phyloP scores from a whole-genome alignment of 176 grass and related monocot species.

The Themeda triandra region DNA sequence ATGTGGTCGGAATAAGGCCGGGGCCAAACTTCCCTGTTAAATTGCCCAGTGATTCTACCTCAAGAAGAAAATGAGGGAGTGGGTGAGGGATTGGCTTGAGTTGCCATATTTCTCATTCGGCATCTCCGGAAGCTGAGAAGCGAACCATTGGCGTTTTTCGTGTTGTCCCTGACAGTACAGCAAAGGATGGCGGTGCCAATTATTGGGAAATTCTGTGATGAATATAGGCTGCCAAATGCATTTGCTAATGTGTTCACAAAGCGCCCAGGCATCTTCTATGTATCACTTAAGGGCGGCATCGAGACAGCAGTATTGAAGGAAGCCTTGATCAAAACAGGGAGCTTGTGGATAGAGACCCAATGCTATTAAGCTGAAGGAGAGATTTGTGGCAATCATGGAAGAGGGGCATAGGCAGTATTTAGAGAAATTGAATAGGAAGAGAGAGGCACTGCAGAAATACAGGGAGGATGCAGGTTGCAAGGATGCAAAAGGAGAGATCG shows the following conservation, averaged over 20 bases:
- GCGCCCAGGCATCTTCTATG: constrained; percentile 83
- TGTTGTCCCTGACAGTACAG: constrained; percentile 65
- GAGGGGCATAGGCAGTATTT: constrained; percentile 69
- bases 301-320: constrained; percentile 81
- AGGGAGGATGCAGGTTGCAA: constrained; percentile 22
- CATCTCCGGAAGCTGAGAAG: constrained; percentile 72
- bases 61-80: constrained; percentile 86
- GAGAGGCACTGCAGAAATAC: constrained; percentile 45
- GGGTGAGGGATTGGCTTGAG: constrained; percentile 92
- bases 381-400: constrained; percentile 67
- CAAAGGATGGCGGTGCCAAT: constrained; percentile 59
- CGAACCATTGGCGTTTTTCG: constrained; percentile 63
- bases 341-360: constrained; percentile 72
- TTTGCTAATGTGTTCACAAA: constrained; percentile 70
- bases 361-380: constrained; percentile 77
- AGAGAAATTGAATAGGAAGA: constrained; percentile 53
- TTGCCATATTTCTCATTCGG: constrained; percentile 65
- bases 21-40: constrained; percentile 69
- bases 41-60: constrained; percentile 72
- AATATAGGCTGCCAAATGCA: constrained; percentile 68
- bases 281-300: constrained; percentile 87
- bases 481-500: neutral
- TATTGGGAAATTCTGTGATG: constrained; percentile 75
- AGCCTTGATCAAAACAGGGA: constrained; percentile 53
- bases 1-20: constrained; percentile 49